Conservation (phyloP, 352 stramenopile species). For the Thraustotheca clavata region DNA sequence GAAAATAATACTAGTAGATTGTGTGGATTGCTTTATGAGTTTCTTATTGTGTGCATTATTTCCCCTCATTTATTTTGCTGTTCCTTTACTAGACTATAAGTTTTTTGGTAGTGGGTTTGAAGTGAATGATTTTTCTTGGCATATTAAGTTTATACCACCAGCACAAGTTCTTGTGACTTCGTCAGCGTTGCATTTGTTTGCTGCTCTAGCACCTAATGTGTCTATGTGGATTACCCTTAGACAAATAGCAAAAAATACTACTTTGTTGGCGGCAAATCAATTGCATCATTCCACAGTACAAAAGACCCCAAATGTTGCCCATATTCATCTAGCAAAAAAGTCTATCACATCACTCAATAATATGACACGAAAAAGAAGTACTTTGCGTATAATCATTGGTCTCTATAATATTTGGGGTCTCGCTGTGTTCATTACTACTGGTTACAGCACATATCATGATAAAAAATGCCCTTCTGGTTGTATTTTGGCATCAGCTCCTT, state of each 20-base stretch:
- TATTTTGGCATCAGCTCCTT: not conserved
- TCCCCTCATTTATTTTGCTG: not conserved
- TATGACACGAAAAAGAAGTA: not conserved
- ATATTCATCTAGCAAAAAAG: not conserved
- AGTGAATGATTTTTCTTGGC: not conserved
- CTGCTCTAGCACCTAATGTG: not conserved
- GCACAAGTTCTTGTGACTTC: not conserved
- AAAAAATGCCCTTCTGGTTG: not conserved
- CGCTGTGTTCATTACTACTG: not conserved
- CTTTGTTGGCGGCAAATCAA: not conserved
- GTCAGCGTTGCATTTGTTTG: not conserved
- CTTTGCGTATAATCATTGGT: not conserved
- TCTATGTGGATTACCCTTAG: not conserved
- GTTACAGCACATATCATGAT: not conserved
- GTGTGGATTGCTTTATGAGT: not conserved
- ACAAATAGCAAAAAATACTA: not conserved
- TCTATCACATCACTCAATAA: not conserved
- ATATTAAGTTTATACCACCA: not conserved
- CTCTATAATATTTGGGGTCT: not conserved
- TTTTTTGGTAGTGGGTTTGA: not conserved
- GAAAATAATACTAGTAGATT: not conserved
- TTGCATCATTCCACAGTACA: not conserved
- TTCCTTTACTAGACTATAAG: not conserved
- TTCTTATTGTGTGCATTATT: not conserved
- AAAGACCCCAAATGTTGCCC: not conserved